Base-by-base conservation (phyloP, 148 eudicot genomes). In the Fagopyrum tataricum region DNA sequence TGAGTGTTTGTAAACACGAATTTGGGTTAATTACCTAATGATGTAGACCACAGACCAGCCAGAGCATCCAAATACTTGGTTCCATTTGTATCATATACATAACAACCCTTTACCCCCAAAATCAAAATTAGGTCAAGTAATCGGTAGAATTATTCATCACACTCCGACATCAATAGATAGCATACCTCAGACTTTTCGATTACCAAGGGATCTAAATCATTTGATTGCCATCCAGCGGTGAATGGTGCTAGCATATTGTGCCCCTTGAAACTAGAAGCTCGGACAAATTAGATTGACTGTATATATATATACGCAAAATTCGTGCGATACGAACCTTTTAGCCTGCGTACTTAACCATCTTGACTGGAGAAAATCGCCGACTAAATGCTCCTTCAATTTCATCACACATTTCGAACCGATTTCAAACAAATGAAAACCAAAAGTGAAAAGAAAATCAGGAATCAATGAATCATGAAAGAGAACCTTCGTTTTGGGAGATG, bases 221-320 rank as follows among this genome's bases (percentile, higher is more conserved):
- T 79, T 67, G 87, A 76, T 74, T 89, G 97, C 93, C 96, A 91
- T 64, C 98, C 98, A 72, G 98, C 93, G 4, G 98, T 94, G 77
- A 94, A 94, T 68, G 98, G 98, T 67, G 98, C 97, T 85, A 94
- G 81, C 98, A 94, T 94, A 72, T 81, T 80, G 75, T 94, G 98
- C 80, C 96, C 93, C 82, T 87, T 89, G 75, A 79, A 94, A 78
- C 98, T 94, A 66, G 71, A 59, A 79, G 70, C 47, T 56, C 12
- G 68, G 72, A 49, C 15, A 39, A 75, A 75, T 15, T 12, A 66
- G 6, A 3, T 11, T 13, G 44, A 13, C 14, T 66, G 18, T 0
- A 2, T 24, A 37, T 37, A n/a, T 31, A 40, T 66, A 31, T 31
- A 31, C 2, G 37, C 2, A 4, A 17, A 37, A 13, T 6, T 1